Evolutionary conservation across 495 filamentous ascomycete genomes (phyloP), one percentile per base, ranked within the genome.

Genomic region (Penicillium alfredii): DNA sequence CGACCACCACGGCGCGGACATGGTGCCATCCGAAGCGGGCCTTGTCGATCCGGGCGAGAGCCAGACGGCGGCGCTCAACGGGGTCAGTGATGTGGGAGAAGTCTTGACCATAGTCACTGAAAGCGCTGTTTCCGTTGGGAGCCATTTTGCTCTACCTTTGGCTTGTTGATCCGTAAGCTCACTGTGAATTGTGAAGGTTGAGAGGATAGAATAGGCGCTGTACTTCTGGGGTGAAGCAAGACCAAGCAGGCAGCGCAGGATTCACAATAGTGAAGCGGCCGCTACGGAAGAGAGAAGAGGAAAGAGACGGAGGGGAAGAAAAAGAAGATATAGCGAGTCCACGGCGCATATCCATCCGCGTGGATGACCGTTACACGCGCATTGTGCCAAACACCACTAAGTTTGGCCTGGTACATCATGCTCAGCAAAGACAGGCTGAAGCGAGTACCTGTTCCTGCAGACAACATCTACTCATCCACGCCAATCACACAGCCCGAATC

Each of bases 21-120:
- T 88, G 85, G 54, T 82, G 82, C 78, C 83, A 85, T 44, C 85
- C 81, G 42, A 89, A 88, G 4, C 76, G 76, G 18, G 84, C 83
- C 49, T 83, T 82, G 58, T 90, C 85, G 38, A 90, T 86, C 51
- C 84, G 74, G 8, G 80, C 80, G 23, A 90, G 74, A 18, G 85
- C 84, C 25, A 80, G 75, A 38, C 84, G 76, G 42, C 85, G 73
- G 25, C 82, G 74, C 54, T 87, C 82, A 44, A 84, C 81, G 19
- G 84, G 81, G 45, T 88, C 82, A 29, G 68, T 61, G 43, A 84
- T 73, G 50, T 84, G 74, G 24, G 72, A 54, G 21, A 65, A 55
- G 17, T 64, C 53, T 37, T 72, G 23, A 12, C 11, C 14, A 16
- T 11, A 15, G 8, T 17, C 22, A 5, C 20, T 8, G 28, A 19